These are phyloP conservation scores for Drechslerella dactyloides DNA, from an alignment of 2,329 filamentous ascomycete genomes.

Conservation along the genomic window DNA sequence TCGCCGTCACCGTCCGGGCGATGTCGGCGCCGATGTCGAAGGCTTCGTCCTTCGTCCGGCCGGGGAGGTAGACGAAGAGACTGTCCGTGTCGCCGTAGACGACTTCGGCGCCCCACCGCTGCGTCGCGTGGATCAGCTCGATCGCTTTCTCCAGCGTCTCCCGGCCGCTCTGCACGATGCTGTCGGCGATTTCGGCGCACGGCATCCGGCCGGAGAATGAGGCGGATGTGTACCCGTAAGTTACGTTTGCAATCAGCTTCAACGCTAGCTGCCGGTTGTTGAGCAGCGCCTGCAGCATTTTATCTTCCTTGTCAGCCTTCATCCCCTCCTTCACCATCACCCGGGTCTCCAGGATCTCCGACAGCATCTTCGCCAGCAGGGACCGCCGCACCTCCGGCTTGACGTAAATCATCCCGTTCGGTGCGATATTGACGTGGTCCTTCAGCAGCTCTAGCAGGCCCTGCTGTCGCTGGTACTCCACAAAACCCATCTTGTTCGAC, in stretches of 20 bases:
- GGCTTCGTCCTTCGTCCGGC: slow-evolving; percentile 82
- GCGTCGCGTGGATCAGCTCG: slow-evolving; percentile 84
- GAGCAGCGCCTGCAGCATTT: slow-evolving; percentile 79
- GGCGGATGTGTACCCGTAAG: slow-evolving; percentile 95
- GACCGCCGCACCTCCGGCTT: slow-evolving; percentile 86
- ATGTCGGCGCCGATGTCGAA: slow-evolving; percentile 95
- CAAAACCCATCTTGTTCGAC: slow-evolving; percentile 91
- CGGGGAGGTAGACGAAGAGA: slow-evolving; percentile 86
- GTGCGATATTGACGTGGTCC: slow-evolving; percentile 87
- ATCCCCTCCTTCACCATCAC: slow-evolving; percentile 98
- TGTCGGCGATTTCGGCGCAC: slow-evolving; percentile 96
- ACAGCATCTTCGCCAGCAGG: slow-evolving; percentile 91
- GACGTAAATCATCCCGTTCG: slow-evolving; percentile 95
- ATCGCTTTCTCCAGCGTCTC: slow-evolving; percentile 90
- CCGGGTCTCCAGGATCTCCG: slow-evolving; percentile 91
- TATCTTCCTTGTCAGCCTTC: slow-evolving; percentile 88
- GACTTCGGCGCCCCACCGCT: slow-evolving; percentile 90
- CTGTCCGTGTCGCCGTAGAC: slow-evolving; percentile 98
- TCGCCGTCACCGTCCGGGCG: slow-evolving; percentile 80
- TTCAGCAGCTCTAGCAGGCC: slow-evolving; percentile 77
- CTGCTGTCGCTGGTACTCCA: slow-evolving; percentile 78
- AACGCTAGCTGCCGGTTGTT: slow-evolving; percentile 94
- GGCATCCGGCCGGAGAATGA: slow-evolving; percentile 98
- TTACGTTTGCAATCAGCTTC: slow-evolving; percentile 97
- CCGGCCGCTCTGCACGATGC: slow-evolving; percentile 92